These are phyloP conservation scores for Cerrena zonata DNA, from an alignment of 1,284 basidiomycete genomes.

Conservation along the genomic window DNA sequence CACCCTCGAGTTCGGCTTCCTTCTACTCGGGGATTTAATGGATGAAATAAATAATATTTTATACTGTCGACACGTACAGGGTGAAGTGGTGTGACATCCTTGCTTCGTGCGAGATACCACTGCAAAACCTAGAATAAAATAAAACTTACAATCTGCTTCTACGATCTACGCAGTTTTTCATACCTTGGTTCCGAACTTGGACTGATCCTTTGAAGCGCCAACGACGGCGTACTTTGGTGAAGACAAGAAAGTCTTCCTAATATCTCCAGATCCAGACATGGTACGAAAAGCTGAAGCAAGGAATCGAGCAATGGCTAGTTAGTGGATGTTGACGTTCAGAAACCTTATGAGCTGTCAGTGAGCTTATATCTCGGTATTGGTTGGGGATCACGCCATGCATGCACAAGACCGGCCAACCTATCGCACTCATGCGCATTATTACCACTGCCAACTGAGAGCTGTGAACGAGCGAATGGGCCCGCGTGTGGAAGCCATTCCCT, in stretches of 20 bases:
- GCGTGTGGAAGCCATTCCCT: not conserved
- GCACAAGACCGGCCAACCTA: too few species aligned
- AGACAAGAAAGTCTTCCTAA: constrained; percentile 57
- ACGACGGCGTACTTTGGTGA: constrained; percentile 67
- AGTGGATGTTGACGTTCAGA: constrained; percentile 6
- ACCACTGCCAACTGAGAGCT: too few species aligned
- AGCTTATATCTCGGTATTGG: constrained; percentile 4
- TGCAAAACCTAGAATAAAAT: constrained; percentile 55
- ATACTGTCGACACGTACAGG: constrained; percentile 37
- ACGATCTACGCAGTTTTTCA: constrained; percentile 14
- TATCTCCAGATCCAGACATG: constrained; percentile 25
- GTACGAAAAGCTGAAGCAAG: not conserved
- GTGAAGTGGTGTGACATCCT: constrained; percentile 67
- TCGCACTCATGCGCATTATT: too few species aligned
- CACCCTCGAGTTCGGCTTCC: constrained; percentile 59
- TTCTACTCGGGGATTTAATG: constrained; percentile 35
- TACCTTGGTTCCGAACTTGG: constrained; percentile 73
- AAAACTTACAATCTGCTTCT: too few species aligned
- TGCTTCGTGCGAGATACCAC: constrained; percentile 65
- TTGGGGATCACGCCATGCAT: not conserved
- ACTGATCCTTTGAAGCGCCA: constrained; percentile 71
- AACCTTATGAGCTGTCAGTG: not conserved
- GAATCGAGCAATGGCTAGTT: not conserved
- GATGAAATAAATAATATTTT: not conserved
- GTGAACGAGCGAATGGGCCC: too few species aligned